These are phyloP conservation scores for Pluteus cervinus DNA, from an alignment of 768 basidiomycete genomes.

Conservation along the genomic window DNA sequence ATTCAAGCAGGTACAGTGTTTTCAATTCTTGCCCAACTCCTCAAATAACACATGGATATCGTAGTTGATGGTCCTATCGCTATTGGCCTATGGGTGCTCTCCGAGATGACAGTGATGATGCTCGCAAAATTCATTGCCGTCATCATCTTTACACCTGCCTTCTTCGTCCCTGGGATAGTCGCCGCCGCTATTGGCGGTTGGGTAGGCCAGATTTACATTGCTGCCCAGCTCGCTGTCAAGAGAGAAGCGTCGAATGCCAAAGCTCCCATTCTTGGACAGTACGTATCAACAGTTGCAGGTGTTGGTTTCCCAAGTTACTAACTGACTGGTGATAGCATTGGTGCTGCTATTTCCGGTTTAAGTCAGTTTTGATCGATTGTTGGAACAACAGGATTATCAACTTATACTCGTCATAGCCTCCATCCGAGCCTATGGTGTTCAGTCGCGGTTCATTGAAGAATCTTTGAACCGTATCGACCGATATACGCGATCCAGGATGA, in stretches of 20 bases:
- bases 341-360: conserved; percentile 52
- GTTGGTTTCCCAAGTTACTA: neutral
- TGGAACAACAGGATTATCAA: neutral
- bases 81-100: conserved; percentile 19
- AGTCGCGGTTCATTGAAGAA: conserved; percentile 37
- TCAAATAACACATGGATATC: neutral
- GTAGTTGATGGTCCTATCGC: conserved; percentile 43
- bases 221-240: conserved; percentile 39
- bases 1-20: conserved; percentile 32
- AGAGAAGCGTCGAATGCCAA: conserved; percentile 38
- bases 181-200: conserved; percentile 11
- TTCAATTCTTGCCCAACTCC: conserved; percentile 11
- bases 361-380: conserved; percentile 19
- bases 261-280: conserved; percentile 41
- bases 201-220: conserved; percentile 33
- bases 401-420: conserved; percentile 24
- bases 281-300: conserved; percentile 18
- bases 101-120: conserved; percentile 27
- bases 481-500: conserved; percentile 36
- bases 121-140: conserved; percentile 36
- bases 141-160: conserved; percentile 34
- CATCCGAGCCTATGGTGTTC: conserved; percentile 58
- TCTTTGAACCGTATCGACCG: conserved; percentile 46
- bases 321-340: conserved; percentile 35
- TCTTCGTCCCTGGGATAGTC: conserved; percentile 23